Evolutionary conservation across 768 basidiomycete species (phyloP).

Genomic region (Termitomyces sp.): DNA sequence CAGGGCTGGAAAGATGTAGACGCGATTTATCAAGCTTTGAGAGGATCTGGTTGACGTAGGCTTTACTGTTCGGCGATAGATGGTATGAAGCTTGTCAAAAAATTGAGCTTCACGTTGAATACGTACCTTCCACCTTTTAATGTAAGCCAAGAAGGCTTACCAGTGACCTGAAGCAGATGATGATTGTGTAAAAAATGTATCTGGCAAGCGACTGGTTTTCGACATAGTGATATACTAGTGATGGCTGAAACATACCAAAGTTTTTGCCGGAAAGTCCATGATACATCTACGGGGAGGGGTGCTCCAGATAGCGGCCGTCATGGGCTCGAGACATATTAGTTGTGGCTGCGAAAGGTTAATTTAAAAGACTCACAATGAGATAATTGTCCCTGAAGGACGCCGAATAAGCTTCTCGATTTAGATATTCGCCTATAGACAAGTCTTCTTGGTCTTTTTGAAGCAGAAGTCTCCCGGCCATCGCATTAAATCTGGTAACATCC

Average conservation of each 20-base stretch:
- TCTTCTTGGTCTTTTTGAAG: conserved; percentile 28
- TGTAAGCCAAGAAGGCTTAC: conserved; percentile 70
- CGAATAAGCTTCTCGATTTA: conserved; percentile 61
- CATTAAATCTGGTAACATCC: conserved; percentile 70
- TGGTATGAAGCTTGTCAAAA: not conserved
- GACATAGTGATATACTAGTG: not conserved
- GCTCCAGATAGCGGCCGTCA: conserved; percentile 81
- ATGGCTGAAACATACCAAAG: conserved; percentile 36
- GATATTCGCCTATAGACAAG: conserved; percentile 54
- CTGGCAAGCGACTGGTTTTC: conserved; percentile 19
- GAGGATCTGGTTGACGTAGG: conserved; percentile 64
- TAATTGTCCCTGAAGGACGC: conserved; percentile 68
- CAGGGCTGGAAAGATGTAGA: conserved; percentile 56
- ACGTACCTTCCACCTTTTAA: conserved; percentile 66
- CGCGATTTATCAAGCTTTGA: conserved; percentile 44
- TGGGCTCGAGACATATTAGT: conserved; percentile 41
- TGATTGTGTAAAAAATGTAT: conserved; percentile 74
- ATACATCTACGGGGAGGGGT: conserved; percentile 68
- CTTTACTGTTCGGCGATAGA: conserved; percentile 33
- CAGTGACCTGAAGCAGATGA: conserved; percentile 64
- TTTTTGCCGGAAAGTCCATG: conserved; percentile 65
- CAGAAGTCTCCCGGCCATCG: conserved; percentile 51
- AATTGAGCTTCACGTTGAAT: not conserved
- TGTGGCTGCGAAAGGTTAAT: not conserved
- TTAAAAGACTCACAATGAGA: conserved; percentile 49